phyloP scores from a whole-genome alignment of 306 rosid species.

The Cucumis hystrix region DNA sequence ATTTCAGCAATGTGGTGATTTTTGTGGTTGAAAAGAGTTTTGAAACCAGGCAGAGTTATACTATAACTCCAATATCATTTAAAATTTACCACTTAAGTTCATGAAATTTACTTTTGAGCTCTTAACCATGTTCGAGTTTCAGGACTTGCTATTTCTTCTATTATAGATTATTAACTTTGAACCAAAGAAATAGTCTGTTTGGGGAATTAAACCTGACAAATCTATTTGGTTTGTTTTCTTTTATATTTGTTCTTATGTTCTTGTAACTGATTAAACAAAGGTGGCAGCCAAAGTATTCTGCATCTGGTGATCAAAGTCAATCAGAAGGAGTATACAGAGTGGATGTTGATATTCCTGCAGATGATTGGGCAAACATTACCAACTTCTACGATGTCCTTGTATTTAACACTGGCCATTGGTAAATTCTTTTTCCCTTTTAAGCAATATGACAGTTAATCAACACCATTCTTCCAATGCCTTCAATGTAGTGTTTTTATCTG shows the following conservation, averaged over 20 bases:
- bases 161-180: neutral
- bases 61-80: neutral
- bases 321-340: slow-evolving; percentile 54
- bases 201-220: neutral
- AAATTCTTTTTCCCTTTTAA: slow-evolving; percentile 11
- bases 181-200: neutral
- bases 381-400: slow-evolving; percentile 74
- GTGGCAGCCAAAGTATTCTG: slow-evolving; percentile 61
- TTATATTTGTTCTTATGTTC: slow-evolving; percentile 23
- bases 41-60: neutral
- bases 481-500: neutral
- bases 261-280: slow-evolving; percentile 47
- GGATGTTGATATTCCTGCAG: slow-evolving; percentile 83
- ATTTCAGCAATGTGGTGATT: neutral
- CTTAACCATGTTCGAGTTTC: too few species aligned
- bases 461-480: neutral
- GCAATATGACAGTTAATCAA: neutral
- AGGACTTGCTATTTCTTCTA: too few species aligned
- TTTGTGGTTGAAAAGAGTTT: neutral
- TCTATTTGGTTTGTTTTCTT: neutral
- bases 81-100: neutral
- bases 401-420: slow-evolving; percentile 94
- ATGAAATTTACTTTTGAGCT: neutral
- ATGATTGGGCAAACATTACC: slow-evolving; percentile 62
- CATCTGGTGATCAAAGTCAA: slow-evolving; percentile 26